These are phyloP conservation scores for Nicotiana tomentosiformis DNA, from an alignment of 257 asterid genomes.

Conservation along the genomic window DNA sequence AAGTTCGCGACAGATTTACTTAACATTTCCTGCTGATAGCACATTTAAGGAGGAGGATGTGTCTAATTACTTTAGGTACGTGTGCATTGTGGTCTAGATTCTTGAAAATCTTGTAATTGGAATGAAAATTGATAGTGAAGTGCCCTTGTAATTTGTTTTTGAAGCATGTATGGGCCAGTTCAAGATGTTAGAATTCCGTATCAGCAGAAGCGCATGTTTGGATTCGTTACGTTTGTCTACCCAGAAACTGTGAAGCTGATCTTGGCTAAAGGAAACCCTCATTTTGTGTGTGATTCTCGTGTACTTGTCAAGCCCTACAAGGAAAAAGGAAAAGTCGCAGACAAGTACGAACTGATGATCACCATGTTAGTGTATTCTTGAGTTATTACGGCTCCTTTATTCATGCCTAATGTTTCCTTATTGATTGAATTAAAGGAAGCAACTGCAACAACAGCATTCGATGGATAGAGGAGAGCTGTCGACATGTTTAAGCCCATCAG, in stretches of 20 bases:
- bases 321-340: constrained; percentile 71
- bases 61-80: constrained; percentile 72
- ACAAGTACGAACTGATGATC: constrained; percentile 35
- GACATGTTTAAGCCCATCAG: constrained; percentile 65
- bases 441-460: constrained; percentile 44
- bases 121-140: neutral
- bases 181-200: constrained; percentile 65
- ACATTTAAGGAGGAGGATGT: constrained; percentile 89
- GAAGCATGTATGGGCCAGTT: constrained; percentile 70
- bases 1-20: constrained; percentile 68
- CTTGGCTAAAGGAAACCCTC: constrained; percentile 64
- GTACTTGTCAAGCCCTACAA: constrained; percentile 67
- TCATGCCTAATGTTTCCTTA: neutral
- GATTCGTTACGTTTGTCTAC: constrained; percentile 73
- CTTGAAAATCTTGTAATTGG: neutral
- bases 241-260: constrained; percentile 57
- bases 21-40: constrained; percentile 93
- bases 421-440: constrained; percentile 43
- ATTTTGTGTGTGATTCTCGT: constrained; percentile 49
- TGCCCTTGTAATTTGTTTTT: constrained; percentile 1
- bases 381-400: neutral
- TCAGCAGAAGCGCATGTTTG: constrained; percentile 83
- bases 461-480: constrained; percentile 64
- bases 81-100: neutral
- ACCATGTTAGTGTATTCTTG: neutral